Conservation (phyloP, 192 early-diverging fungal species). For the Dissophora ornata region DNA sequence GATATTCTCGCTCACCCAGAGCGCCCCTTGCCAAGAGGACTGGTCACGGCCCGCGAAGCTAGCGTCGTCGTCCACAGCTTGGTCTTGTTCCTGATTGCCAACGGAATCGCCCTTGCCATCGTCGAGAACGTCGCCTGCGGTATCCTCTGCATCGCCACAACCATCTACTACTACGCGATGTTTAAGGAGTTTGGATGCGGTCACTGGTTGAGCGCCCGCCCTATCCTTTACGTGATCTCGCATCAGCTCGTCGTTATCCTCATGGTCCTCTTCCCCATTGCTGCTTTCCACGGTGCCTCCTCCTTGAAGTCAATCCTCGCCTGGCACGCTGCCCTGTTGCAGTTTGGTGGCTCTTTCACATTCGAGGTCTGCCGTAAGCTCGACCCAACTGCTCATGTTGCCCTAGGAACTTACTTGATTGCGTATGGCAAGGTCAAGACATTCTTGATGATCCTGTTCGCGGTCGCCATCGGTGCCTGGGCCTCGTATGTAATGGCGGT, state of each 20-base stretch:
- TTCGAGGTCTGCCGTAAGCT: slow-evolving; percentile 53
- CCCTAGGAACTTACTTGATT: slow-evolving; percentile 41
- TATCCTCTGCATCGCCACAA: slow-evolving; percentile 48
- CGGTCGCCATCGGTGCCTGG: slow-evolving; percentile 37
- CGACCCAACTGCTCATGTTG: slow-evolving; percentile 45
- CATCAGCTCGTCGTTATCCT: slow-evolving; percentile 47
- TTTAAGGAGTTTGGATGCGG: slow-evolving; percentile 55
- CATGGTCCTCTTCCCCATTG: slow-evolving; percentile 48
- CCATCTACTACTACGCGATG: slow-evolving; percentile 51
- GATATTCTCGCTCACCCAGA: slow-evolving; percentile 53
- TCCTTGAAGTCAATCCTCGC: slow-evolving; percentile 31
- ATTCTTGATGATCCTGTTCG: slow-evolving; percentile 44
- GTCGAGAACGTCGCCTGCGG: slow-evolving; percentile 53
- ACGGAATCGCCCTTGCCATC: slow-evolving; percentile 33
- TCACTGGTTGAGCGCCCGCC: slow-evolving; percentile 52
- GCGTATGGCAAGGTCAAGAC: slow-evolving; percentile 50
- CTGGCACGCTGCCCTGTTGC: slow-evolving; percentile 47
- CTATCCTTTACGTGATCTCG: slow-evolving; percentile 48
- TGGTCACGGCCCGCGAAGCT: slow-evolving; percentile 45
- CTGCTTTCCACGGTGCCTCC: slow-evolving; percentile 40
- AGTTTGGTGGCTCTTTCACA: slow-evolving; percentile 47
- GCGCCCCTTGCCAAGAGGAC: slow-evolving; percentile 44
- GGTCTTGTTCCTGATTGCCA: slow-evolving; percentile 34
- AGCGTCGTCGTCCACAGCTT: slow-evolving; percentile 38
- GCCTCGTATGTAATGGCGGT: slow-evolving; percentile 51